Percentiles rank a stretch among this genome's conserved stretches.
phyloP scores from a whole-genome alignment of 371 early-diverging fungal species.

The Zychaea mexicana region DNA sequence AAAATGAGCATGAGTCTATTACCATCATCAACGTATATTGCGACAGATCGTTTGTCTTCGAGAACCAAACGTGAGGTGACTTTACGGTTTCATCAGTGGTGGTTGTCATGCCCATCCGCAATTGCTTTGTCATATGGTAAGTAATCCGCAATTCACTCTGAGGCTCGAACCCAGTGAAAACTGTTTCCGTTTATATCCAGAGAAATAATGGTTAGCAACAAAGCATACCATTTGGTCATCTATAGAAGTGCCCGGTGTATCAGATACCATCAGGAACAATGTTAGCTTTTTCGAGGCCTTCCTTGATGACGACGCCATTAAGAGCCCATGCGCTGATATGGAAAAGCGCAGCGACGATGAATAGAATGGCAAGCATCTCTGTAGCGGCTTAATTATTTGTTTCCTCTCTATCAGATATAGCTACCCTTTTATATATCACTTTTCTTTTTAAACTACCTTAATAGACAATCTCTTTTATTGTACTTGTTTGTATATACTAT shows the following conservation, averaged over 20 bases:
- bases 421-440: too few species aligned
- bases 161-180: constrained; percentile 19
- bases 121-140: constrained; percentile 15
- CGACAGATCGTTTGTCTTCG: constrained; percentile 5
- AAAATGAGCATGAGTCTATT: too few species aligned
- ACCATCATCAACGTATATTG: constrained; percentile 24
- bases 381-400: too few species aligned
- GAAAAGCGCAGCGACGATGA: too few species aligned
- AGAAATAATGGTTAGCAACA: background rate
- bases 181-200: background rate
- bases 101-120: constrained; percentile 9
- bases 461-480: too few species aligned
- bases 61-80: constrained; percentile 23
- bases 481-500: too few species aligned
- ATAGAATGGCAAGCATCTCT: too few species aligned
- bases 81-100: constrained; percentile 12
- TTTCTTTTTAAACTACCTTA: too few species aligned
- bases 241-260: background rate
- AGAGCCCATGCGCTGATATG: background rate
- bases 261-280: constrained; percentile 21
- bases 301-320: background rate
- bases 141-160: constrained; percentile 20
- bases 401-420: too few species aligned
- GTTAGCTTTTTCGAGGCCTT: constrained; percentile 9
- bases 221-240: background rate